Evolutionary conservation across 179 eudicot genomes (phyloP).

Genomic region (Amaranthus tricolor): DNA sequence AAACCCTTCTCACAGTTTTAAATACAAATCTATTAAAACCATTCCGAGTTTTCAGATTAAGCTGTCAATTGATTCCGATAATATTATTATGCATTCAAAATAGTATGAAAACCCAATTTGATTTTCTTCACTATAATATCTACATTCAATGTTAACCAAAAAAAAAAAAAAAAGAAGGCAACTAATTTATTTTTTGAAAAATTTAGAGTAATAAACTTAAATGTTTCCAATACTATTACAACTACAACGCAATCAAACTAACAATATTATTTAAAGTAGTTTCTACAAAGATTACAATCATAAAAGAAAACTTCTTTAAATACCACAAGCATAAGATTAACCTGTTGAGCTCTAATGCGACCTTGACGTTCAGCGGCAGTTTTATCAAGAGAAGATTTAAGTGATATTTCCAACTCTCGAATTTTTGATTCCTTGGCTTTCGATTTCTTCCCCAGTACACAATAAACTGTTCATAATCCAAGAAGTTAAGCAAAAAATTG

Average conservation of each 20-base stretch:
- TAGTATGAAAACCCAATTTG: no score
- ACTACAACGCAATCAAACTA: neutral
- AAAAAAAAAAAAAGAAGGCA: no score
- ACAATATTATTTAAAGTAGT: neutral
- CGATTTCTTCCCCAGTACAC: slow-evolving; percentile 47
- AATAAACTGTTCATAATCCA: slow-evolving; percentile 30
- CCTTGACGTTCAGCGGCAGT: slow-evolving; percentile 90
- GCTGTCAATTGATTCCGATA: neutral
- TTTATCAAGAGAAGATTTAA: slow-evolving; percentile 46
- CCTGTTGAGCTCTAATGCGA: slow-evolving; percentile 93
- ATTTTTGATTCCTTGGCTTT: slow-evolving; percentile 39
- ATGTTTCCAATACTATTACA: neutral
- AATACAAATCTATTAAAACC: neutral
- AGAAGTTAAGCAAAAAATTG: neutral
- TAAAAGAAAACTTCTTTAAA: neutral
- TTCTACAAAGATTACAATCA: neutral
- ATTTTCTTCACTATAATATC: no score
- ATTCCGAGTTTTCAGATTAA: neutral
- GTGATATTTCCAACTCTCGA: slow-evolving; percentile 54
- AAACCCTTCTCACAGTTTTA: neutral
- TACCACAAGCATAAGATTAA: slow-evolving; percentile 9
- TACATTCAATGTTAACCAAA: neutral
- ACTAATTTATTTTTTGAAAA: no score
- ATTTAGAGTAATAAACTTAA: no score
- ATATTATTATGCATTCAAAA: neutral